Base-by-base conservation (phyloP, 2,329 filamentous ascomycete species). In the Neocucurbitaria cava region DNA sequence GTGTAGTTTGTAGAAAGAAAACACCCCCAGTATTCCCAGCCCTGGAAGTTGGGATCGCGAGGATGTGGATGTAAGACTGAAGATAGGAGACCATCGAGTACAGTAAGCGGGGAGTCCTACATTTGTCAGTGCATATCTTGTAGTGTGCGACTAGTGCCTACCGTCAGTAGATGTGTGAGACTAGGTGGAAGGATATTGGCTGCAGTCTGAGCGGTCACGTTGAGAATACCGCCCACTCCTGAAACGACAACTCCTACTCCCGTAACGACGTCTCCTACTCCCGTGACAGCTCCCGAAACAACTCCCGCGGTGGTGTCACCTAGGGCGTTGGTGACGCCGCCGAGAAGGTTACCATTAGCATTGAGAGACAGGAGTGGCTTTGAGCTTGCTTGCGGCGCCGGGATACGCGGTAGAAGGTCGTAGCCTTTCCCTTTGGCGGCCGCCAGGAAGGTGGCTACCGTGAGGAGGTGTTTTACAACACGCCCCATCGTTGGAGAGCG, bases 21-120 rank as follows among this genome's bases (percentile, higher is more conserved):
- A 46, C 48, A 52, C 3, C 53, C 53, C 21, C 42, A 52, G 47
- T 56, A 56, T 26, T 30, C n/a, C 53, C 53, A 52, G 11, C 53
- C 53, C 15, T 35, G 48, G 17, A 21, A 28, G n/a, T 40, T 21
- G 2, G 53, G 53, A 23, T 56, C 53, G 23, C 38, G 48, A 15
- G 53, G 45, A 36, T 56, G 44, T 26, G 53, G 48, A 23, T 51
- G 39, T 18, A 52, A 24, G 4, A 46, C 15, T 10, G 44, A 26
- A 6, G 33, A 17, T 5, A 52, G 13, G 9, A 52, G 40, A 1
- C 33, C 30, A 30, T 56, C 48, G 2, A 46, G 28, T 4, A 49
- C 21, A 9, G 21, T n/a, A 0, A 49, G 11, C 9, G 44, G 44
- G 26, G 20, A 15, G 5, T 43, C 21, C 52, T 54, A 20, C 7